Percentiles rank a stretch among this genome's conserved stretches.
phyloP scores from a whole-genome alignment of 495 filamentous ascomycete genomes.

The Penicillium bialowiezense region DNA sequence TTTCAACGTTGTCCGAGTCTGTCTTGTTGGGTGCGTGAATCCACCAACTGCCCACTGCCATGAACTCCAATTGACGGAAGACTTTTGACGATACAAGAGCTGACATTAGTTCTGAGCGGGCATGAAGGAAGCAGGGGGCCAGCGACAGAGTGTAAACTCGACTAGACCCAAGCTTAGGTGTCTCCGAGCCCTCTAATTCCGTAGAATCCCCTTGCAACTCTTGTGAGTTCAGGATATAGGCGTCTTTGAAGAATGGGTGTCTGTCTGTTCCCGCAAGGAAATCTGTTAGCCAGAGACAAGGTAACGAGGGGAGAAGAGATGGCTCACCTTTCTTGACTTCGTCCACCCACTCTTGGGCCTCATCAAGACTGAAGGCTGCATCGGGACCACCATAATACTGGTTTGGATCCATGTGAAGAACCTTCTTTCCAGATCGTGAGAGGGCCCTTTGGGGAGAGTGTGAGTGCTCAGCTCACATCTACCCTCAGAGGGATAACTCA shows the following conservation, averaged over 20 bases:
- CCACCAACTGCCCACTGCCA: slow-evolving; percentile 93
- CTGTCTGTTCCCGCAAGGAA: slow-evolving; percentile 25
- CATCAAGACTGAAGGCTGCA: slow-evolving; percentile 83
- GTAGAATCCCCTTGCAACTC: slow-evolving; percentile 17
- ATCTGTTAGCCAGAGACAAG: slow-evolving; percentile 19
- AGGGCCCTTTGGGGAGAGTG: slow-evolving; percentile 67
- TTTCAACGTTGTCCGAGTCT: slow-evolving; percentile 4
- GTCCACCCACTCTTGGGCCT: slow-evolving; percentile 71
- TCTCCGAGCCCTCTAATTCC: background rate
- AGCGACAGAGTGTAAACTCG: slow-evolving; percentile 81
- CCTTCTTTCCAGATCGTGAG: slow-evolving; percentile 84
- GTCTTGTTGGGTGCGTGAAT: slow-evolving; percentile 47
- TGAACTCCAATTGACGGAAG: slow-evolving; percentile 86
- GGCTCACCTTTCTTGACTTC: slow-evolving; percentile 45
- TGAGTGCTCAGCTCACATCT: slow-evolving; percentile 50
- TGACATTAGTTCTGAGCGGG: slow-evolving; percentile 70
- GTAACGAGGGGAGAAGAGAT: background rate
- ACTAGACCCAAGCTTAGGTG: slow-evolving; percentile 54
- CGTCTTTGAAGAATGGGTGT: slow-evolving; percentile 39
- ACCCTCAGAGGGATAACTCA: slow-evolving; percentile 48
- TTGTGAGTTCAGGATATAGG: slow-evolving; percentile 24
- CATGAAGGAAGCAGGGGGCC: slow-evolving; percentile 83
- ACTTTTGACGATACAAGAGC: slow-evolving; percentile 83
- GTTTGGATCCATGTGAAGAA: slow-evolving; percentile 87
- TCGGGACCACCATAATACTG: slow-evolving; percentile 83